Conservation (phyloP, 2,329 filamentous ascomycete genomes). For the Drechslera avenae region DNA sequence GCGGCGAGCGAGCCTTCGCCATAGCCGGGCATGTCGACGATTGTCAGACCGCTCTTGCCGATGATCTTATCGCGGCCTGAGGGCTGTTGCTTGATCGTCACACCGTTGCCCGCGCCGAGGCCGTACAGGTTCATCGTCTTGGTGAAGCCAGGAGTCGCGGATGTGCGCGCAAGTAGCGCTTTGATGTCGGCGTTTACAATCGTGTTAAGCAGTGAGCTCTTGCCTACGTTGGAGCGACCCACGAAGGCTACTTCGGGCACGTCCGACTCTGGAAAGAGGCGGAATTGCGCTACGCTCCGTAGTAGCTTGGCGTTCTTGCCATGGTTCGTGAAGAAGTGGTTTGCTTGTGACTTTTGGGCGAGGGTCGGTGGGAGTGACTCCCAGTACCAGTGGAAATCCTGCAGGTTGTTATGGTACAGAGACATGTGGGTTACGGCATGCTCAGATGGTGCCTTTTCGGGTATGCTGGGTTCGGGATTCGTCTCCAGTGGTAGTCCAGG, state of each 20-base stretch:
- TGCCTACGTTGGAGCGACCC: constrained; percentile 73
- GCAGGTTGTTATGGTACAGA: constrained; percentile 8
- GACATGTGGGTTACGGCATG: constrained; percentile 4
- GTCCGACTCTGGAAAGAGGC: constrained; percentile 59
- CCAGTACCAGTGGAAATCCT: constrained; percentile 43
- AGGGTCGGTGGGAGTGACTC: constrained; percentile 35
- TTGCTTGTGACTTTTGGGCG: constrained; percentile 49
- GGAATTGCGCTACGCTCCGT: constrained; percentile 66
- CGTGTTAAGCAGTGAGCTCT: constrained; percentile 69
- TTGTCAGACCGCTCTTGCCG: constrained; percentile 55
- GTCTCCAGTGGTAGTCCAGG: not conserved
- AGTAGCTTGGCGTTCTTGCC: constrained; percentile 57
- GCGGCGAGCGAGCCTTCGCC: constrained; percentile 64
- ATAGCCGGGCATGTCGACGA: constrained; percentile 76
- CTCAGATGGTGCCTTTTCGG: too few species aligned
- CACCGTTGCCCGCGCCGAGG: constrained; percentile 51
- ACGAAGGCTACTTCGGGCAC: constrained; percentile 69
- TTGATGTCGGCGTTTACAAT: constrained; percentile 55
- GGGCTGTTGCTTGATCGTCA: constrained; percentile 27
- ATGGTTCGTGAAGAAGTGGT: constrained; percentile 51
- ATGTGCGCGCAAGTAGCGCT: constrained; percentile 53
- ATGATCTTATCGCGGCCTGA: constrained; percentile 38
- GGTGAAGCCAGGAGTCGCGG: constrained; percentile 65
- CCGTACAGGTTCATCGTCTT: constrained; percentile 70
- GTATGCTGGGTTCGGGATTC: constrained; percentile 7